Conservation (phyloP, 2,329 filamentous ascomycete species). For the Pseudogymnoascus sp. region DNA sequence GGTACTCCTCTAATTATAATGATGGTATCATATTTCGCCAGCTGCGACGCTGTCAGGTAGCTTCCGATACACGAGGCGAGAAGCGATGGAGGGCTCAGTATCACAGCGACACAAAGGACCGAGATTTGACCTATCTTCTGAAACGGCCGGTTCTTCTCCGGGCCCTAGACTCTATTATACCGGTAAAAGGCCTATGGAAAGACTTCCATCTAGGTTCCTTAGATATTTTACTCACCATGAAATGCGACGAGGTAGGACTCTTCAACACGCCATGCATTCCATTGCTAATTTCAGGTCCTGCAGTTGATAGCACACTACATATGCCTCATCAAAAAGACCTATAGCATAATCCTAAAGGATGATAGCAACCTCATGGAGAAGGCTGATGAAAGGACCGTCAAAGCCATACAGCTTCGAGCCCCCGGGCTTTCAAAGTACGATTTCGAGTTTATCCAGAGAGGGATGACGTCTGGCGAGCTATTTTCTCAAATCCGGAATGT, state of each 20-base stretch:
- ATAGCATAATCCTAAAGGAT: conserved; percentile 10
- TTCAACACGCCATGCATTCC: neutral
- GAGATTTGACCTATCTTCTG: neutral
- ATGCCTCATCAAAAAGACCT: neutral
- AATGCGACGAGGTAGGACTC: neutral
- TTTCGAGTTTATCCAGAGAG: conserved; percentile 12
- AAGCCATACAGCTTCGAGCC: conserved; percentile 14
- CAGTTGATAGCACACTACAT: conserved; percentile 15
- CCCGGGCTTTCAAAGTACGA: conserved; percentile 13
- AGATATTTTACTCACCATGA: neutral
- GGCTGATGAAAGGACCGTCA: conserved; percentile 10
- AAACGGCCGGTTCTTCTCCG: neutral
- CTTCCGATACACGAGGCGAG: neutral
- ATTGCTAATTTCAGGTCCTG: neutral
- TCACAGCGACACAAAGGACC: neutral
- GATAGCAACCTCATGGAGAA: conserved; percentile 11
- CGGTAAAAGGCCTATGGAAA: neutral
- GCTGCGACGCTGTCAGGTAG: neutral
- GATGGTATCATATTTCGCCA: neutral
- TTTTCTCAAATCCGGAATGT: conserved; percentile 13
- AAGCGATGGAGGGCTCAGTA: neutral
- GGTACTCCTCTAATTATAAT: neutral
- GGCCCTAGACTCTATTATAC: neutral
- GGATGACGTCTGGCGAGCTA: conserved; percentile 7
- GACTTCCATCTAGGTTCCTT: neutral